These are phyloP conservation scores for Claviceps spartinae DNA, from an alignment of 2,329 filamentous ascomycete species.

Conservation along the genomic window DNA sequence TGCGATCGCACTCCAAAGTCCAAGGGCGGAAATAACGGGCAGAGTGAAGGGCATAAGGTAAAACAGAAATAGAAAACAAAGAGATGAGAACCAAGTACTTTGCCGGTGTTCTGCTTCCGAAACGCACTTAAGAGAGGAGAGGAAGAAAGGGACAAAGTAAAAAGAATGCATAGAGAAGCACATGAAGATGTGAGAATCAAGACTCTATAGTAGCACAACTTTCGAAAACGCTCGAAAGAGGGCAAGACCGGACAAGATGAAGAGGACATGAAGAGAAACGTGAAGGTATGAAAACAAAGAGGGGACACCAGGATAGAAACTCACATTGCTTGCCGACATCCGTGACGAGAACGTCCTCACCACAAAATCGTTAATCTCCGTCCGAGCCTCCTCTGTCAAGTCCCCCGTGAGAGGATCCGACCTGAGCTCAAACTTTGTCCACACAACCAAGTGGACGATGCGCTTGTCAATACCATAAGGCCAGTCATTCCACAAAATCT, in stretches of 20 bases:
- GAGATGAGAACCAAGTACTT: not conserved
- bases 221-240: no score
- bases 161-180: not conserved
- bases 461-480: conserved; percentile 71
- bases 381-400: conserved; percentile 48
- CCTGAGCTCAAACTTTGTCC: conserved; percentile 76
- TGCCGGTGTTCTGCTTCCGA: not conserved
- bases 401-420: conserved; percentile 54
- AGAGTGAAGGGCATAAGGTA: not conserved
- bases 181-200: not conserved
- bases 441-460: conserved; percentile 78
- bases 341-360: conserved; percentile 46
- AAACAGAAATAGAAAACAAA: not conserved
- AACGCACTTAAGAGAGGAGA: not conserved
- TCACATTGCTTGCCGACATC: conserved; percentile 39
- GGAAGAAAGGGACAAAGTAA: not conserved
- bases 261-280: not conserved
- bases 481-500: conserved; percentile 82
- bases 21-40: not conserved
- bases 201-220: no score
- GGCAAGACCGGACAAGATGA: not conserved
- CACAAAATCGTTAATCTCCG: conserved; percentile 59
- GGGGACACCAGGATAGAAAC: conserved; percentile 11
- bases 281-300: not conserved
- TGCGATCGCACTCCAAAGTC: not conserved